Base-by-base conservation (phyloP, 805 yeast species). In the Cyberlindnera lachancei region DNA sequence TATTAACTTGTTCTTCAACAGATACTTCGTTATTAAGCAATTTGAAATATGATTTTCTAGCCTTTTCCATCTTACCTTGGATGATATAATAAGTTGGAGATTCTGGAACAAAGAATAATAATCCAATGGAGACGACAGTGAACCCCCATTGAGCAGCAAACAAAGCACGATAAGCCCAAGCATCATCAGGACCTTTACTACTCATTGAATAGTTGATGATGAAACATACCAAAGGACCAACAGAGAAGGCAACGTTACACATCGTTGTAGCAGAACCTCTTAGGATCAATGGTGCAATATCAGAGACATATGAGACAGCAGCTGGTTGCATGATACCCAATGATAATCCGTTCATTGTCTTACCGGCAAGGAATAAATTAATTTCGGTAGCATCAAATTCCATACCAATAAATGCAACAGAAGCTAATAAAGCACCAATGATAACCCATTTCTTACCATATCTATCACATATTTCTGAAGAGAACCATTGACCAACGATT, bases 121-220 rank as follows among this genome's bases (percentile, higher is more conserved):
- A 63, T 32, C 61, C 44, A 18, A 64, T 43, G 17, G 74, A 47
- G 23, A 74, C 73, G 10, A 64, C 47, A 10, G 75, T 70, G 78
- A 78, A 75, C 4, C 63, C 51, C 80, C 80, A 75, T 53, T 75
- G 82, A 8, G 73, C 37, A 4, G 74, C 79, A 48, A 69, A 72
- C 9, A 81, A 79, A 25, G 70, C 57, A 34, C 63, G 58, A 50
- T 70, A 75, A 7, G 74, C 65, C 59, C 62, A 45, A 15, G 59
- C 29, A 5, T 50, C 31, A 13, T 35, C 26, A 29, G 38, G 29
- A 37, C 22, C 39, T 38, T 45, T 13, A 73, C 61, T 34, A 75
- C 55, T 22, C 76, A 56, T 46, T 73, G 79, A 25, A 82, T 82
- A 12, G 66, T 54, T 20, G 64, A 52, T 41, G 65, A 52, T 31